Conservation (phyloP, 2,329 filamentous ascomycete species). For the Ophiosphaerella narmari region DNA sequence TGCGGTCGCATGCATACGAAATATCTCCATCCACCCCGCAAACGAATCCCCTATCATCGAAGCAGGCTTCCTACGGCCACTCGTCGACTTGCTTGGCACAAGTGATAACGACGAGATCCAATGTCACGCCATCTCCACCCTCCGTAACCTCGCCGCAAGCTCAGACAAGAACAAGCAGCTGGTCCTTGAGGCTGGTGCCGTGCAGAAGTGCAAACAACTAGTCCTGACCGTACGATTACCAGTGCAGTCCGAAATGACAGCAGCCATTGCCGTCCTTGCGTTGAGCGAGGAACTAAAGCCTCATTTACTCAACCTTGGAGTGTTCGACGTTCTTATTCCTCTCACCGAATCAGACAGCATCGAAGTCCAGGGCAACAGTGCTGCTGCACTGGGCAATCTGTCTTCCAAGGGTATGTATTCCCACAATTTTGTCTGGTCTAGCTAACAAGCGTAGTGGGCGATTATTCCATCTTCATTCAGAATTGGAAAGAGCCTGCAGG, state of each 20-base stretch:
- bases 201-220: slow-evolving; percentile 97
- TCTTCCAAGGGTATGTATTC: slow-evolving; percentile 82
- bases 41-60: slow-evolving; percentile 99
- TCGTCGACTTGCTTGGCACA: slow-evolving; percentile 91
- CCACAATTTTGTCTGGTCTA: slow-evolving; percentile 3
- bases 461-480: slow-evolving; percentile 94
- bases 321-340: slow-evolving; percentile 95
- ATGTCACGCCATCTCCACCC: slow-evolving; percentile 95
- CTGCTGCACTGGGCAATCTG: slow-evolving; percentile 90
- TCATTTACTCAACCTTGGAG: slow-evolving; percentile 85
- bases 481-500: slow-evolving; percentile 93
- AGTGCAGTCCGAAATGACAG: slow-evolving; percentile 98
- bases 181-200: slow-evolving; percentile 93
- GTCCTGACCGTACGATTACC: slow-evolving; percentile 90
- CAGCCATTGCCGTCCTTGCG: slow-evolving; percentile 95
- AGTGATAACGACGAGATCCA: slow-evolving; percentile 99
- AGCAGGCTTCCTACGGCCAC: slow-evolving; percentile 88
- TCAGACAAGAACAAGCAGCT: slow-evolving; percentile 97
- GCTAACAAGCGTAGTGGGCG: slow-evolving; percentile 69
- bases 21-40: slow-evolving; percentile 96
- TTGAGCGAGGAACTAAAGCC: slow-evolving; percentile 95
- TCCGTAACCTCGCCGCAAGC: slow-evolving; percentile 93
- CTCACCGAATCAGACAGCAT: slow-evolving; percentile 94
- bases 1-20: slow-evolving; percentile 95
- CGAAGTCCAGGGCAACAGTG: slow-evolving; percentile 97